Conservation (phyloP, 2,329 filamentous ascomycete species). For the Neofusicoccum umdonicola region DNA sequence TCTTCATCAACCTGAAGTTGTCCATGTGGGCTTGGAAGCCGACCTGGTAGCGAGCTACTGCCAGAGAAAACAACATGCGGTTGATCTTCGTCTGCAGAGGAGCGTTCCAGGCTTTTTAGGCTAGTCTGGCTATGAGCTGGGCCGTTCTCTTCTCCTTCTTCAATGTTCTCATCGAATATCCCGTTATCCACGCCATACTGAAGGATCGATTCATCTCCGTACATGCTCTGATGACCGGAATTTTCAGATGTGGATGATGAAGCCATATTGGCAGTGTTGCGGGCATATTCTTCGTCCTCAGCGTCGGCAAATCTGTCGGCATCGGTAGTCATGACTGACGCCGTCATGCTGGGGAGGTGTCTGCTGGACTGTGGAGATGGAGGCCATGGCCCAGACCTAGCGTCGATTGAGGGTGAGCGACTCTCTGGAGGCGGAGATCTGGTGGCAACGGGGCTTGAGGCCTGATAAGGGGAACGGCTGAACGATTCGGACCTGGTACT, state of each 20-base stretch:
- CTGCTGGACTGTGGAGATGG: background rate
- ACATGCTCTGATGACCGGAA: constrained; percentile 21
- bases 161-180: constrained; percentile 26
- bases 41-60: background rate
- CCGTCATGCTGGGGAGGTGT: constrained; percentile 19
- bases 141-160: background rate
- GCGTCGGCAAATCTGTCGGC: constrained; percentile 44
- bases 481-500: background rate
- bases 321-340: constrained; percentile 34
- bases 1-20: background rate
- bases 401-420: background rate
- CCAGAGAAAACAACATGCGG: background rate
- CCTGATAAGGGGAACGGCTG: background rate
- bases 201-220: constrained; percentile 34
- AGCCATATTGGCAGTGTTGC: background rate
- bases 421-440: background rate
- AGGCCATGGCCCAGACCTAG: background rate
- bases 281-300: constrained; percentile 31
- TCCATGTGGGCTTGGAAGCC: background rate
- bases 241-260: background rate
- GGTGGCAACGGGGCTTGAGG: background rate
- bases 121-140: background rate
- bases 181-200: constrained; percentile 34
- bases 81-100: background rate
- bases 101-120: background rate